Base-by-base conservation (phyloP, 2,329 filamentous ascomycete genomes). In the Cladobotryum mycophilum region DNA sequence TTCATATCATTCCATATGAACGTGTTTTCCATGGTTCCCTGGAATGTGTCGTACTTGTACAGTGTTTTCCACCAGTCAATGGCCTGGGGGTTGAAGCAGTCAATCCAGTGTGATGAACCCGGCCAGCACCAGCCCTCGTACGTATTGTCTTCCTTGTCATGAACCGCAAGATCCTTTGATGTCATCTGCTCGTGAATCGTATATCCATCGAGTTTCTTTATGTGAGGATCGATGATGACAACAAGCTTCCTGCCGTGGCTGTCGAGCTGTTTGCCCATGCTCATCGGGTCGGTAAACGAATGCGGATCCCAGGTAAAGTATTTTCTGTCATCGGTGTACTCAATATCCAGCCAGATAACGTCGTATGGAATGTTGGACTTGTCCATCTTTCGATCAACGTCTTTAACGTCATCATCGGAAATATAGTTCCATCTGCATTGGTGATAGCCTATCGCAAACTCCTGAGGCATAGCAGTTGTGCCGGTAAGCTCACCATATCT, bases 1-100 rank as follows among this genome's bases (percentile, higher is more conserved):
- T 96, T 97, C 93, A 99, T 99, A 67, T 99, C 93, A 67, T 99
- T 99, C 93, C 93, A 99, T 61, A 99, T 82, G 69, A 89, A 96
- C 0, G 89, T 85, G 67, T 97, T 99, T 56, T 85, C 77, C 60
- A 85, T 79, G 1, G 89, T 89, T 44, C 90, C 91, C 68, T 89
- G 88, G 78, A 96, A 99, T 38, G 73, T 80, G 64, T 89, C 84
- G 58, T 95, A 97, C 61, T 87, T 85, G 78, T 95, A 97, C 11
- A 97, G 79, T 3, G 77, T 72, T 59, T 83, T 86, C 92, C 93
- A 99, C 93, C 93, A 99, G 55, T 87, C 82, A 48, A 87, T 81
- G 6, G 90, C 88, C 48, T 86, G 85, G n/a, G 92, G 91, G 65
- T 92, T 97, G 74, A 99, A 97, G 64, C 85, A 86, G 64, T 99